Evolutionary conservation across 2,329 filamentous ascomycete species (phyloP).

Genomic region (Colletotrichum destructivum): DNA sequence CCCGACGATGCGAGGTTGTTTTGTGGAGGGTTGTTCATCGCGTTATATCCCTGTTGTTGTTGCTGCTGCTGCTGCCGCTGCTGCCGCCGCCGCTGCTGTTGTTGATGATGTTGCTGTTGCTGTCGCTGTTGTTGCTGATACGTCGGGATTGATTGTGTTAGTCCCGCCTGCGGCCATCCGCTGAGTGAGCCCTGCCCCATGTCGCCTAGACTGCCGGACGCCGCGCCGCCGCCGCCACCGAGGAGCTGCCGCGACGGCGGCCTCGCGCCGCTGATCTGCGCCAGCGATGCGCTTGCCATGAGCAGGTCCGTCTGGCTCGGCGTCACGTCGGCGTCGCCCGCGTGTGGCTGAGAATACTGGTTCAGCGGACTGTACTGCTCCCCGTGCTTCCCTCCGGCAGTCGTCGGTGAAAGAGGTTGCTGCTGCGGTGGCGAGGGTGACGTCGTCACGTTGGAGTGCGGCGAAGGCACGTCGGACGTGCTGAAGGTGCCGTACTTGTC

Average conservation of each 20-base stretch:
- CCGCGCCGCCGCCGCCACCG: neutral
- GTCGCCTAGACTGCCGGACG: neutral
- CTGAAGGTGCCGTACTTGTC: constrained; percentile 83
- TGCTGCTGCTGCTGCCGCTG: constrained; percentile 2
- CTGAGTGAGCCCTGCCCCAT: constrained; percentile 25
- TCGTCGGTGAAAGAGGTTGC: constrained; percentile 33
- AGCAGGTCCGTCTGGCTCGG: constrained; percentile 48
- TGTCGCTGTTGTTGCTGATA: constrained; percentile 47
- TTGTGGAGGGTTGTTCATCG: constrained; percentile 4
- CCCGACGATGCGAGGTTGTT: constrained; percentile 13
- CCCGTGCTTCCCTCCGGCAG: constrained; percentile 43
- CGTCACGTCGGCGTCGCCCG: constrained; percentile 45
- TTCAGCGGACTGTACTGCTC: constrained; percentile 55
- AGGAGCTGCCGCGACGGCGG: constrained; percentile 33
- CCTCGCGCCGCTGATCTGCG: constrained; percentile 44
- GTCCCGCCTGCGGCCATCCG: constrained; percentile 47
- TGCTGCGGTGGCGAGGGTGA: constrained; percentile 50
- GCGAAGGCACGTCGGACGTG: constrained; percentile 73
- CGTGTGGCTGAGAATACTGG: constrained; percentile 51
- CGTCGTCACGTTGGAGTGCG: constrained; percentile 54
- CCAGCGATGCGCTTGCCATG: constrained; percentile 44
- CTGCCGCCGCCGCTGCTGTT: too few relatives aligned
- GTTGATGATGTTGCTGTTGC: neutral
- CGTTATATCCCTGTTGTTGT: constrained; percentile 35
- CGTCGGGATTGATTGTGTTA: constrained; percentile 47